Percentiles rank a stretch among this genome's conserved stretches.
phyloP scores from a whole-genome alignment of 495 filamentous ascomycete genomes.

The Penicillium macrosclerotiorum region DNA sequence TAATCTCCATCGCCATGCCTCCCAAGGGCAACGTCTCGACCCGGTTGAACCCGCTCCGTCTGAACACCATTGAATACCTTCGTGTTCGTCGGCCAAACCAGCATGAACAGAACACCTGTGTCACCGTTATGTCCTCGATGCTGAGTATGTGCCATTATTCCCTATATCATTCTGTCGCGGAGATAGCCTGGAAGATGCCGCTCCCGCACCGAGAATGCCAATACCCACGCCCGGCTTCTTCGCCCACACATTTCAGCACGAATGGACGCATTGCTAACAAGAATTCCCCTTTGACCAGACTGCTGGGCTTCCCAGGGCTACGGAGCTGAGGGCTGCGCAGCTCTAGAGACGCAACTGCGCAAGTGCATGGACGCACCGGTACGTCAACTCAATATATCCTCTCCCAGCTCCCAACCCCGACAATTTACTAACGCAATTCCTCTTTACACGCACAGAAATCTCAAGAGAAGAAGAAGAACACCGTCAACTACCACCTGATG shows the following conservation, averaged over 20 bases:
- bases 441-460: slow-evolving; percentile 50
- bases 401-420: neutral
- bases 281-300: slow-evolving; percentile 46
- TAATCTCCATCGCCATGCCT: slow-evolving; percentile 45
- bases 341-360: slow-evolving; percentile 75
- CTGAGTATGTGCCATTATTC: slow-evolving; percentile 71
- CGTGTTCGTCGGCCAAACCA: slow-evolving; percentile 81
- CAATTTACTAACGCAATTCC: slow-evolving; percentile 11
- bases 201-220: neutral
- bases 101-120: slow-evolving; percentile 72
- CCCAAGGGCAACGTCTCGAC: slow-evolving; percentile 45
- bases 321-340: slow-evolving; percentile 68
- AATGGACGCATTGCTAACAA: slow-evolving; percentile 6
- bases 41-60: slow-evolving; percentile 63
- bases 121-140: slow-evolving; percentile 83
- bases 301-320: slow-evolving; percentile 94
- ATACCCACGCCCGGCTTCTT: neutral
- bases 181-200: no score
- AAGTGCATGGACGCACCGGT: slow-evolving; percentile 92
- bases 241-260: no score
- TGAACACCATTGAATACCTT: slow-evolving; percentile 82
- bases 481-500: slow-evolving; percentile 91
- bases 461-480: slow-evolving; percentile 67
- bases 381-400: slow-evolving; percentile 10
- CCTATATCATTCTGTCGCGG: no score